A percentile compares a stretch with the other conserved stretches of the same genome.
Conservation (phyloP, 768 basidiomycete species). For the Russula virescens region DNA sequence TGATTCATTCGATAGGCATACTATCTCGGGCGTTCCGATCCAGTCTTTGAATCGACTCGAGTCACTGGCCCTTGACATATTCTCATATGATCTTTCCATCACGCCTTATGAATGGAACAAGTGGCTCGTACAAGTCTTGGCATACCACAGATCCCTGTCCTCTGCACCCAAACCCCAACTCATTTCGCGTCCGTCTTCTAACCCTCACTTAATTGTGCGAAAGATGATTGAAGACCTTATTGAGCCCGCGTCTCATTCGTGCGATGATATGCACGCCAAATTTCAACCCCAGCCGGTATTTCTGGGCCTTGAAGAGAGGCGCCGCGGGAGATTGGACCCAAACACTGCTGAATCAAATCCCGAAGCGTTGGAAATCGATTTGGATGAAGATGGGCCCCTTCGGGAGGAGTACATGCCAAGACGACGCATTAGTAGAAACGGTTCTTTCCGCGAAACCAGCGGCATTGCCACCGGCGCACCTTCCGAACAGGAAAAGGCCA, state of each 20-base stretch:
- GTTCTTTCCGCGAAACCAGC: slow-evolving; percentile 26
- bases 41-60: slow-evolving; percentile 66
- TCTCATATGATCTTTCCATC: slow-evolving; percentile 65
- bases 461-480: slow-evolving; percentile 6
- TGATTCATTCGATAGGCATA: slow-evolving; percentile 49
- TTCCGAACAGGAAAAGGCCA: slow-evolving; percentile 10
- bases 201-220: slow-evolving; percentile 63
- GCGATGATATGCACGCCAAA: slow-evolving; percentile 26
- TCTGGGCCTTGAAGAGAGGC: slow-evolving; percentile 62
- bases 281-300: slow-evolving; percentile 59
- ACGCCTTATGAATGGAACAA: slow-evolving; percentile 57
- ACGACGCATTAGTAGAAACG: slow-evolving; percentile 46
- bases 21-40: slow-evolving; percentile 71
- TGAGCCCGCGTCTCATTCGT: slow-evolving; percentile 37
- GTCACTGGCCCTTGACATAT: slow-evolving; percentile 62
- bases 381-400: slow-evolving; percentile 79
- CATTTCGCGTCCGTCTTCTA: slow-evolving; percentile 70
- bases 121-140: slow-evolving; percentile 63
- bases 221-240: slow-evolving; percentile 66
- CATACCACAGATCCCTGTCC: slow-evolving; percentile 58
- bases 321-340: slow-evolving; percentile 45
- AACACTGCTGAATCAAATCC: slow-evolving; percentile 30
- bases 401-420: slow-evolving; percentile 75
- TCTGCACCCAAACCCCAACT: slow-evolving; percentile 61
- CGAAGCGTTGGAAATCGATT: slow-evolving; percentile 64